These are phyloP conservation scores for Dictyostelium intermedium DNA, from an alignment of 78 protist species.

Conservation along the genomic window DNA sequence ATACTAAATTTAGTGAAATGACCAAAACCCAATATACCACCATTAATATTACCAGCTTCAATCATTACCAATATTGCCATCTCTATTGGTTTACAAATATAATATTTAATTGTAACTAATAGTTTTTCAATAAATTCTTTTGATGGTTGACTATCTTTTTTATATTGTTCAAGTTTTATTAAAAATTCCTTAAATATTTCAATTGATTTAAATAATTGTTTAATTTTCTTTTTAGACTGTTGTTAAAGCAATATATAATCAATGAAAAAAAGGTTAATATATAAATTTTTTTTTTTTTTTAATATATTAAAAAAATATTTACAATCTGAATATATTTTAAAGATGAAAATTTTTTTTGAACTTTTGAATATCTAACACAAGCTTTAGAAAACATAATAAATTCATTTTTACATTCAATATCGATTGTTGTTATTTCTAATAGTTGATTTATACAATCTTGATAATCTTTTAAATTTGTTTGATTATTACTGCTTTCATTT, in stretches of 20 bases:
- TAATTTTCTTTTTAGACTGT: background rate
- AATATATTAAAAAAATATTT: background rate
- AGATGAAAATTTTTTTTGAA: conserved; percentile 3
- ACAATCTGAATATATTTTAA: background rate
- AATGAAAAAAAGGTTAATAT: background rate
- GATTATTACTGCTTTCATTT: background rate
- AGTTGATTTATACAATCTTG: background rate
- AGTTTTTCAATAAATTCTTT: background rate
- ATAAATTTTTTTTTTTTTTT: background rate
- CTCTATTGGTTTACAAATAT: background rate
- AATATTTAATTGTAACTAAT: background rate
- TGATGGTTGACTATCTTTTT: background rate
- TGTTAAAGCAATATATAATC: background rate
- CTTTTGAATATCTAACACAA: background rate
- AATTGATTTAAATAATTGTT: background rate
- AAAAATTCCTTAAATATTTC: background rate
- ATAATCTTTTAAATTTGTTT: background rate
- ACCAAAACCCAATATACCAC: background rate
- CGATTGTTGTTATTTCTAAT: background rate
- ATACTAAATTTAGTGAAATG: background rate
- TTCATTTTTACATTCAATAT: conserved; percentile 7
- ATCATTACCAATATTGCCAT: background rate
- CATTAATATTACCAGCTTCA: conserved; percentile 5
- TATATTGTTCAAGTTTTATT: background rate
- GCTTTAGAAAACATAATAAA: background rate